Conservation (phyloP, 345 rosid genomes). For the Pistacia atlantica region DNA sequence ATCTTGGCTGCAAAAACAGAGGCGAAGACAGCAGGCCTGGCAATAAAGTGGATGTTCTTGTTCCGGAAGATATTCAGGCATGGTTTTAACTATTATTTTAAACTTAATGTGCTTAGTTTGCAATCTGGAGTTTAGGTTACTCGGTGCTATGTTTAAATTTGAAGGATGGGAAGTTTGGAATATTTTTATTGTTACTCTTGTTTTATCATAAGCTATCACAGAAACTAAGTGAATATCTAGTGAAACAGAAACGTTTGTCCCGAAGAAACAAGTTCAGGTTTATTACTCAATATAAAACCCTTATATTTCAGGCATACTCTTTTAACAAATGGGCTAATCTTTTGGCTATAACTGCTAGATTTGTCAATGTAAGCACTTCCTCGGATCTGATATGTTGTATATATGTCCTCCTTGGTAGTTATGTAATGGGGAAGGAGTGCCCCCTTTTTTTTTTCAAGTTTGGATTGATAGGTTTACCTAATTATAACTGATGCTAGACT, state of each 20-base stretch:
- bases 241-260: conserved; percentile 5
- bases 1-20: conserved; percentile 71
- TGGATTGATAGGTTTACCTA: too few species aligned
- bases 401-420: neutral
- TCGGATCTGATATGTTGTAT: neutral
- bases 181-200: neutral
- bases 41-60: conserved; percentile 72
- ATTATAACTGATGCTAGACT: too few species aligned
- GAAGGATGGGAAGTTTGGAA: neutral
- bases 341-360: neutral
- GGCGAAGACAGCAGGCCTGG: conserved; percentile 34
- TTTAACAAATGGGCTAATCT: neutral
- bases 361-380: neutral
- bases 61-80: conserved; percentile 96
- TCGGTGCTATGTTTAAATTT: neutral
- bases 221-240: too few species aligned
- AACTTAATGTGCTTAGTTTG: conserved; percentile 4
- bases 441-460: neutral
- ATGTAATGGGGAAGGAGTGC: neutral
- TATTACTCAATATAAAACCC: neutral
- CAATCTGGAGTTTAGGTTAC: neutral
- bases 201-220: neutral
- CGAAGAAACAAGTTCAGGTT: neutral
- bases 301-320: too few species aligned
- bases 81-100: conserved; percentile 17